Evolutionary conservation across 768 basidiomycete species (phyloP).

Genomic region (Rhodotorula graminis): DNA sequence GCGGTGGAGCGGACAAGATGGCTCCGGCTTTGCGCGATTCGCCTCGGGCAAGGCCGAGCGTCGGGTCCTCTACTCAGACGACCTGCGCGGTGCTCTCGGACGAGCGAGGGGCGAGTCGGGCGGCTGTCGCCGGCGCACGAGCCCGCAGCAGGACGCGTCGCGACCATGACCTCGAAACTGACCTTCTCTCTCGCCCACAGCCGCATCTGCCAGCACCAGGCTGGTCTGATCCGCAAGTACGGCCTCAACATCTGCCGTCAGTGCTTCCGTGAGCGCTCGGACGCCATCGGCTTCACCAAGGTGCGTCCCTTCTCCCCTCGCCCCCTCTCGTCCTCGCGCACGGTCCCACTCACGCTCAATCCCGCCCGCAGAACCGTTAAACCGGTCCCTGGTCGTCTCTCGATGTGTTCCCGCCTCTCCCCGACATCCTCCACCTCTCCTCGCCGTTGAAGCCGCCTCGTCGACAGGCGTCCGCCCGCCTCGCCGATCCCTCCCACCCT

Average conservation of each 20-base stretch:
- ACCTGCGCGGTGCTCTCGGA: too few species aligned
- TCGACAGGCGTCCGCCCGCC: too few species aligned
- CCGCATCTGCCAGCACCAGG: constrained; percentile 44
- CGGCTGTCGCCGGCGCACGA: background rate
- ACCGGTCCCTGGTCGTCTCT: too few species aligned
- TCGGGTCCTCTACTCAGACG: too few species aligned
- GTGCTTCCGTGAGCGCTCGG: constrained; percentile 45
- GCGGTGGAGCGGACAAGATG: too few species aligned
- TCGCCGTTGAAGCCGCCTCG: background rate
- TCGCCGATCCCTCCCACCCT: background rate
- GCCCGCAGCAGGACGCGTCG: too few species aligned
- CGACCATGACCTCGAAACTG: too few species aligned
- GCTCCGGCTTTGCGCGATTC: too few species aligned
- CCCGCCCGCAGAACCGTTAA: background rate
- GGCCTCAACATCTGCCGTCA: constrained; percentile 44
- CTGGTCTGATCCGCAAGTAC: constrained; percentile 46
- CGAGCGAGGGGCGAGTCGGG: too few species aligned
- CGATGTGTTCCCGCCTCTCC: background rate
- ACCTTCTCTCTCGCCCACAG: constrained; percentile 6
- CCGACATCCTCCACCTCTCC: background rate
- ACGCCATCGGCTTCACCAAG: constrained; percentile 44
- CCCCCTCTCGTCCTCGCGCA: background rate
- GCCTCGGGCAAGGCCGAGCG: too few species aligned
- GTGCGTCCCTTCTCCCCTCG: constrained; percentile 10
- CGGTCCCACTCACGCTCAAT: too few species aligned